phyloP scores from a whole-genome alignment of 106 monocot species.

The Ottelia alismoides region DNA sequence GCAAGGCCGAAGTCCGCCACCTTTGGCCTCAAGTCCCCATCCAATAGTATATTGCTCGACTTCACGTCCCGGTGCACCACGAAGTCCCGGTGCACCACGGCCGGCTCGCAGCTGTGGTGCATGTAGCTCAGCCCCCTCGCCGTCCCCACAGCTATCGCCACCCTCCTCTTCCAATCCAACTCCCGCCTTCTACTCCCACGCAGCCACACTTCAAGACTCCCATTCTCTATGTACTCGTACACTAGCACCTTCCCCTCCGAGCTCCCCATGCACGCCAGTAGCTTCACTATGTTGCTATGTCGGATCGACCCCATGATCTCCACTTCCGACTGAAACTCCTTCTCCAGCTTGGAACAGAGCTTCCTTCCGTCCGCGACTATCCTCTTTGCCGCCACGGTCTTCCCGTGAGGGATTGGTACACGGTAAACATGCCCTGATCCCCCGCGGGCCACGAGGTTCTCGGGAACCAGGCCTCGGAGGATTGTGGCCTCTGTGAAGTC shows the following conservation, averaged over 20 bases:
- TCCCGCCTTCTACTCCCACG: constrained; percentile 5
- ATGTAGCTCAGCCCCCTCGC: constrained; percentile 7
- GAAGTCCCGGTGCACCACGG: constrained; percentile 39
- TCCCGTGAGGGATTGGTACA: too few relatives aligned
- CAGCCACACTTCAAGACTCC: too few relatives aligned
- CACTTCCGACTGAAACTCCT: constrained; percentile 29
- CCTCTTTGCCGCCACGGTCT: constrained; percentile 30
- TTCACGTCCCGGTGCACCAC: neutral
- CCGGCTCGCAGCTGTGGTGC: constrained; percentile 43
- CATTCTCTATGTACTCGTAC: too few relatives aligned
- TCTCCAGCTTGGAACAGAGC: constrained; percentile 14
- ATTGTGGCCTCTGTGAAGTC: too few relatives aligned
- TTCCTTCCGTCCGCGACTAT: constrained; percentile 9
- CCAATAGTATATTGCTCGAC: too few relatives aligned
- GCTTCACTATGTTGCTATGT: constrained; percentile 65
- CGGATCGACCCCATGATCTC: constrained; percentile 27
- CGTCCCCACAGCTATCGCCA: constrained; percentile 38
- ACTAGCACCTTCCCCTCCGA: constrained; percentile 41
- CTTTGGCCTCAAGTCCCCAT: neutral
- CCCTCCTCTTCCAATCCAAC: constrained; percentile 3
- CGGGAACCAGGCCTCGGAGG: constrained; percentile 25
- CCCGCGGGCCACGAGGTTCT: constrained; percentile 52
- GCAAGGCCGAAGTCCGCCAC: too few relatives aligned
- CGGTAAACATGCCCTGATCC: constrained; percentile 50
- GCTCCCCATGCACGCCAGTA: constrained; percentile 47